Percentiles rank a stretch among this genome's conserved stretches.
phyloP scores from a whole-genome alignment of 306 rosid genomes.

The Canavalia gladiata region DNA sequence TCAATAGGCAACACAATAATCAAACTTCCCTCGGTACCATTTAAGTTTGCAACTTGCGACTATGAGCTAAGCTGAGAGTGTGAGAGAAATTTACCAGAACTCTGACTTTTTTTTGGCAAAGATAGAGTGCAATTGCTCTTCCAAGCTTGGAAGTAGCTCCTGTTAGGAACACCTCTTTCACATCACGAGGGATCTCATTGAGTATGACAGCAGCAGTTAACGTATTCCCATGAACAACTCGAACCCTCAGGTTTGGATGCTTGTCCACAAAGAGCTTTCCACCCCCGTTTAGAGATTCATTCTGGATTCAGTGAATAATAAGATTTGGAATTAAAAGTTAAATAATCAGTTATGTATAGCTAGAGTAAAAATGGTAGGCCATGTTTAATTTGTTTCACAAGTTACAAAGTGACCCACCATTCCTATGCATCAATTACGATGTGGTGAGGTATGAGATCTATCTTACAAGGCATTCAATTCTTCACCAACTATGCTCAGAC shows the following conservation, averaged over 20 bases:
- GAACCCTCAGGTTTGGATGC: conserved; percentile 84
- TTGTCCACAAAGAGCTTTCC: conserved; percentile 96
- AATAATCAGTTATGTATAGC: neutral
- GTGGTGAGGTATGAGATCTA: conserved; percentile 4
- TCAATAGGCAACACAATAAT: neutral
- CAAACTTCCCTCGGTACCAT: neutral
- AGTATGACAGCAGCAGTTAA: conserved; percentile 96
- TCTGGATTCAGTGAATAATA: conserved; percentile 58
- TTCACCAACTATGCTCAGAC: conserved; percentile 59
- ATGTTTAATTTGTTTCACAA: neutral
- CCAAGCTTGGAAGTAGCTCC: conserved; percentile 99
- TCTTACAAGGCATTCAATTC: conserved; percentile 31
- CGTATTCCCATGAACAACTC: conserved; percentile 99
- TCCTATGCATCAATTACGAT: conserved; percentile 37
- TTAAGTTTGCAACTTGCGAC: conserved; percentile 3
- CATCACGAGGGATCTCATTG: conserved; percentile 76
- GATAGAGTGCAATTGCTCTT: conserved; percentile 96
- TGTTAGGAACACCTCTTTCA: conserved; percentile 81
- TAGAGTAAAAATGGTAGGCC: conserved; percentile 4
- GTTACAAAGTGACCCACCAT: conserved; percentile 12
- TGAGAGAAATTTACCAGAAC: conserved; percentile 70
- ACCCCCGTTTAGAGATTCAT: conserved; percentile 91
- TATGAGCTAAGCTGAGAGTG: neutral
- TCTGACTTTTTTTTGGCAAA: conserved; percentile 81
- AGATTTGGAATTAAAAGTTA: neutral